Percentiles rank a stretch among this genome's conserved stretches.
phyloP scores from a whole-genome alignment of 169 alveolate species.

The Theileria orientalis region DNA sequence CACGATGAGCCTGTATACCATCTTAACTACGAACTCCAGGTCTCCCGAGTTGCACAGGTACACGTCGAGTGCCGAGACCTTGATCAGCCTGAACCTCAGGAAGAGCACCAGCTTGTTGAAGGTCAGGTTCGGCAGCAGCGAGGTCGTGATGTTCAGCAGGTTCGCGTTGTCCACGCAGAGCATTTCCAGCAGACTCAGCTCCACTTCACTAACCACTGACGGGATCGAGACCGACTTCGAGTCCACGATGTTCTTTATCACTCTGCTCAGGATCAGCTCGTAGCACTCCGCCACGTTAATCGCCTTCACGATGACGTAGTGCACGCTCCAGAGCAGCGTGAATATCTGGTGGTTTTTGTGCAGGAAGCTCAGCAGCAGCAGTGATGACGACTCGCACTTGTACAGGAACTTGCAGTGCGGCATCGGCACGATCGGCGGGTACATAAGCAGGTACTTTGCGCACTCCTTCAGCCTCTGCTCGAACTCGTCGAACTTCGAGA shows the following conservation, averaged over 20 bases:
- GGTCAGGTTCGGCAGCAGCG: conserved; percentile 52
- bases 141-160: conserved; percentile 37
- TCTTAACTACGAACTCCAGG: conserved; percentile 33
- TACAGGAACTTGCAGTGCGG: conserved; percentile 64
- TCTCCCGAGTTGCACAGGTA: conserved; percentile 48
- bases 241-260: conserved; percentile 65
- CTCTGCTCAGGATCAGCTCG: conserved; percentile 67
- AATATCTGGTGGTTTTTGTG: conserved; percentile 70
- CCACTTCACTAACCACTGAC: conserved; percentile 51
- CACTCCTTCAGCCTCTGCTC: conserved; percentile 66
- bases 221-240: conserved; percentile 45
- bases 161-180: conserved; percentile 42
- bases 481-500: conserved; percentile 52
- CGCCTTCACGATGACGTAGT: conserved; percentile 66
- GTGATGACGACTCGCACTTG: conserved; percentile 66
- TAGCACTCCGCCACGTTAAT: conserved; percentile 65
- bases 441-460: conserved; percentile 63
- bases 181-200: conserved; percentile 57
- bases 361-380: conserved; percentile 68
- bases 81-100: conserved; percentile 46
- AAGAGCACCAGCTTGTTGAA: conserved; percentile 41
- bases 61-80: conserved; percentile 50
- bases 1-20: conserved; percentile 25
- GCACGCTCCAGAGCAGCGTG: conserved; percentile 68
- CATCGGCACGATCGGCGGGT: conserved; percentile 70